These are phyloP conservation scores for Pelargonium australe DNA, from an alignment of 441 rosid genomes.

Conservation along the genomic window DNA sequence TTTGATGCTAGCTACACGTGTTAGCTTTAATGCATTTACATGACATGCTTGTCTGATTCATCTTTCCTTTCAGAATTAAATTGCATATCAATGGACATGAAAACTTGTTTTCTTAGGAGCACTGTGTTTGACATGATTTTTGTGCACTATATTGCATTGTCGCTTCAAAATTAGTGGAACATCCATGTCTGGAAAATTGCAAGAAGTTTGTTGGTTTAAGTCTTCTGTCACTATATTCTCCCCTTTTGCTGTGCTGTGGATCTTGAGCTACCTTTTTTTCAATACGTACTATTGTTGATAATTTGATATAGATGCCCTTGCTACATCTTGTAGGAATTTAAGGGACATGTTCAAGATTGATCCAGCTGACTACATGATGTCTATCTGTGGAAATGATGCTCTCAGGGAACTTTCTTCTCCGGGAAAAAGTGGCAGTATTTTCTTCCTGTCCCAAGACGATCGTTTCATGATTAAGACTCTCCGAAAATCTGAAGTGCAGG, in stretches of 20 bases:
- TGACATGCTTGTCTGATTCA: too few relatives aligned
- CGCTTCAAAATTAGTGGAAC: too few relatives aligned
- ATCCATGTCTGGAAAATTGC: too few relatives aligned
- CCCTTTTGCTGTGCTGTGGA: background rate
- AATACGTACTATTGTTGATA: background rate
- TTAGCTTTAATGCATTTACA: too few relatives aligned
- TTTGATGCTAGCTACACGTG: too few relatives aligned
- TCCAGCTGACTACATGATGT: constrained; percentile 99
- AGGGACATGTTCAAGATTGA: constrained; percentile 97
- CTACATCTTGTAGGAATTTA: constrained; percentile 55
- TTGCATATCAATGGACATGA: too few relatives aligned
- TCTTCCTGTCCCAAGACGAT: constrained; percentile 83
- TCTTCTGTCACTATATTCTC: background rate
- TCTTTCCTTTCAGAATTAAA: too few relatives aligned
- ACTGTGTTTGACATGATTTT: background rate
- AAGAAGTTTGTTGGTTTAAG: too few relatives aligned
- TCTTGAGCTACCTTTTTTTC: background rate
- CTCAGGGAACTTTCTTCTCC: constrained; percentile 76
- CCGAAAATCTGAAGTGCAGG: constrained; percentile 93
- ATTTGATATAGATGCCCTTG: constrained; percentile 9
- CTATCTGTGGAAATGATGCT: constrained; percentile 97
- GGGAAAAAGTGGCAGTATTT: constrained; percentile 97
- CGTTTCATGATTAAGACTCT: constrained; percentile 96
- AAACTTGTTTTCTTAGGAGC: too few relatives aligned
- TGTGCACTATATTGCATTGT: background rate